Base-by-base conservation (phyloP, 805 yeast genomes). In the Wickerhamiella nectarea region DNA sequence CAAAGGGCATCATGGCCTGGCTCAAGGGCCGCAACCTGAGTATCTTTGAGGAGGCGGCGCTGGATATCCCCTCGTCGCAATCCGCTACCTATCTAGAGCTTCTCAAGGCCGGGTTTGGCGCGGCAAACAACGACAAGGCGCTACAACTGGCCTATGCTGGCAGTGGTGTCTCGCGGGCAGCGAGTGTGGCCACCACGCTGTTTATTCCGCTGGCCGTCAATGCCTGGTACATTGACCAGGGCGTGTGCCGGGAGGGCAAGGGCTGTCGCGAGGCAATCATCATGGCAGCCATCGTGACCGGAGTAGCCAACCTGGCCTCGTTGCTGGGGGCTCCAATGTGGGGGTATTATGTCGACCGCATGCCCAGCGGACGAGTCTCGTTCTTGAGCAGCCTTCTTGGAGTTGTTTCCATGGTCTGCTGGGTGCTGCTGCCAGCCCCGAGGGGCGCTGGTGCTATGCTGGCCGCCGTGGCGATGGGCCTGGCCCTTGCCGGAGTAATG, bases 181-280 rank as follows among this genome's bases (percentile, higher is more conserved):
- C 78, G 3, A 69, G 81, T 1, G 76, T 79, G 1, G 66, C 70
- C 3, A 67, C 71, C 7, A 61, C 81, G 0, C 67, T 76, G 4
- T 80, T 77, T 56, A 66, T 79, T 20, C 87, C 87, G 3, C 60
- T 78, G 31, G 67, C 70, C 56, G 76, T 78, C 36, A 76, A 74
- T 57, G 66, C 70, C 43, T 76, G 69, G 61, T 80, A 67, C 57
- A 63, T 65, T 46, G 56, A 65, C 33, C 62, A 62, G 3, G 83
- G 80, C 0, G 55, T 58, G 41, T 79, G 86, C 55, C 52, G 62
- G 1, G 43, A 45, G 8, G 51, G 44, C 9, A 43, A 63, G 52
- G 54, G 67, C 19, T 78, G 86, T 53, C 69, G 70, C 41, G 79
- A 76, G 33, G 84, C 81, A 0, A 78, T 75, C 50, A 65, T 76